phyloP scores from a whole-genome alignment of 352 stramenopile genomes.

The Phytophthora sansomeana region DNA sequence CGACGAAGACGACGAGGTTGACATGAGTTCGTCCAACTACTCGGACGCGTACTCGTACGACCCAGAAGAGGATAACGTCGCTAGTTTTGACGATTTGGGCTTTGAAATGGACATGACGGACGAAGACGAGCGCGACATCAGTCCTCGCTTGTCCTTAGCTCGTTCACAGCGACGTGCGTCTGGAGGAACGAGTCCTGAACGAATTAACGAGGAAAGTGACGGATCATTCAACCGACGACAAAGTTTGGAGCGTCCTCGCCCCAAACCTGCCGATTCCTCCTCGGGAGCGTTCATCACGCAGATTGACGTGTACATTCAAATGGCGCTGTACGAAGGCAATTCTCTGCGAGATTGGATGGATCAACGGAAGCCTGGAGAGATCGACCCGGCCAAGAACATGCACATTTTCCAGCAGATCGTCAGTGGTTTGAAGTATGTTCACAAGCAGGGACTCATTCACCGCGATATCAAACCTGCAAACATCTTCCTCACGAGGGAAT shows the following conservation, averaged over 20 bases:
- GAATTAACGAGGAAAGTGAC: constrained; percentile 29
- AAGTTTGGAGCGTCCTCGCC: constrained; percentile 11
- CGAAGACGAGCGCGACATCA: constrained; percentile 19
- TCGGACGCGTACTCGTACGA: constrained; percentile 33
- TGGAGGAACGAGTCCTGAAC: constrained; percentile 17
- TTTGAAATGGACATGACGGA: constrained; percentile 58
- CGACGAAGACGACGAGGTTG: constrained; percentile 34
- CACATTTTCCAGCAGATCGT: constrained; percentile 80
- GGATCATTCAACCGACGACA: constrained; percentile 18
- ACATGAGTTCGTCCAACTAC: constrained; percentile 35
- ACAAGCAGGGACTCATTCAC: constrained; percentile 76
- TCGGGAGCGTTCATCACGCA: constrained; percentile 59
- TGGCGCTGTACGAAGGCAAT: constrained; percentile 94
- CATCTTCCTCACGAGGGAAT: constrained; percentile 79
- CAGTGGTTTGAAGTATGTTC: constrained; percentile 79
- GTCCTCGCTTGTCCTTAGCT: constrained; percentile 28
- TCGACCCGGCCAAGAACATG: constrained; percentile 66
- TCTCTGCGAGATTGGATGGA: constrained; percentile 88
- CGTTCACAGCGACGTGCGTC: constrained; percentile 17
- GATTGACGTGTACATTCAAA: constrained; percentile 93
- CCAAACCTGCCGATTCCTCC: constrained; percentile 31
- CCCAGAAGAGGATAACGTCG: constrained; percentile 33
- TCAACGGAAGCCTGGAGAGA: constrained; percentile 40
- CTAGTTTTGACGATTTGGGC: constrained; percentile 60
- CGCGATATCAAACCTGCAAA: constrained; percentile 87